These are phyloP conservation scores for Glycyrrhiza uralensis DNA, from an alignment of 306 rosid genomes.

Conservation along the genomic window DNA sequence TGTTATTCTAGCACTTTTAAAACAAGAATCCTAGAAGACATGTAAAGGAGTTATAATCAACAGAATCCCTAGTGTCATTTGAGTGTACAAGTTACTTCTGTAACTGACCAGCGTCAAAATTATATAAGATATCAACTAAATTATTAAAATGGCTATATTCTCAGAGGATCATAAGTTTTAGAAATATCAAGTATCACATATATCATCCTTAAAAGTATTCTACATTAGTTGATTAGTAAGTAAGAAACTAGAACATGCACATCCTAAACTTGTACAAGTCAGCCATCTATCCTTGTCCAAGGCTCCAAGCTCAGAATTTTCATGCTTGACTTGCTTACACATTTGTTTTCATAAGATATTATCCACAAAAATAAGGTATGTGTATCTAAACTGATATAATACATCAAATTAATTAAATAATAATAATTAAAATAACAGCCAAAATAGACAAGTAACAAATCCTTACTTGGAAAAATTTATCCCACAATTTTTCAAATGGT, in stretches of 20 bases:
- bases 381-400: background rate
- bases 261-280: background rate
- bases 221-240: background rate
- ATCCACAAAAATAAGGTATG: background rate
- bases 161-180: background rate
- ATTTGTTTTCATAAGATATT: background rate
- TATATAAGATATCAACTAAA: background rate
- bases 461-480: constrained; percentile 82
- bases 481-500: constrained; percentile 95
- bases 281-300: constrained; percentile 1
- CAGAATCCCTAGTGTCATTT: background rate
- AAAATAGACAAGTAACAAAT: constrained; percentile 17
- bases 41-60: background rate
- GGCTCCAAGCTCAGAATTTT: background rate
- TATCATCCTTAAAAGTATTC: background rate
- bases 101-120: background rate
- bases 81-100: no score
- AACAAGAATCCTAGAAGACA: background rate
- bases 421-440: background rate
- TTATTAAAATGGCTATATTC: no score
- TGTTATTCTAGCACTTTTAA: background rate
- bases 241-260: background rate
- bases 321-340: background rate
- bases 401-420: background rate
- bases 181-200: background rate